Evolutionary conservation across 306 rosid genomes (phyloP).

Genomic region (Echinosophora koreensis): DNA sequence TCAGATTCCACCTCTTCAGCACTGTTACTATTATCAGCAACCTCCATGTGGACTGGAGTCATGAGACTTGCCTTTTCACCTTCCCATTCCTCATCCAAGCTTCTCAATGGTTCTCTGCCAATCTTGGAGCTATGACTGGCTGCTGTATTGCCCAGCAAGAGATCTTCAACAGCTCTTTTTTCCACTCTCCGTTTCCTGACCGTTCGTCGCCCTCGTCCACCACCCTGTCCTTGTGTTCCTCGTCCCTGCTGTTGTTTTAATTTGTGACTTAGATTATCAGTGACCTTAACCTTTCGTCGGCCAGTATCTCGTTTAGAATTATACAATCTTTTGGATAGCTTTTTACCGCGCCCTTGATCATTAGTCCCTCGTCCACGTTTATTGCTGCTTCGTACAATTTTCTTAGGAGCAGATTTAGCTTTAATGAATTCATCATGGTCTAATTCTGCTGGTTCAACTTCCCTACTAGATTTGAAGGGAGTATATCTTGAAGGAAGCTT

Average conservation of each 20-base stretch:
- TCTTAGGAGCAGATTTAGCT: constrained; percentile 59
- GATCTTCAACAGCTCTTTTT: constrained; percentile 74
- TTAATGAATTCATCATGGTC: constrained; percentile 52
- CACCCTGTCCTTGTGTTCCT: constrained; percentile 66
- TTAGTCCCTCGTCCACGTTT: constrained; percentile 78
- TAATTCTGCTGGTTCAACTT: constrained; percentile 57
- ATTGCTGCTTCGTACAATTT: constrained; percentile 59
- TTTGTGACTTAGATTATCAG: constrained; percentile 60
- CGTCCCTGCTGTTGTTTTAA: constrained; percentile 64
- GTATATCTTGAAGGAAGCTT: constrained; percentile 69
- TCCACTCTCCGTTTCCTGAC: constrained; percentile 83
- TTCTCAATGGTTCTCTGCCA: constrained; percentile 69
- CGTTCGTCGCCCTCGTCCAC: constrained; percentile 91
- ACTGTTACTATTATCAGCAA: constrained; percentile 59
- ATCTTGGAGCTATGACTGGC: constrained; percentile 58
- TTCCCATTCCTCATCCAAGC: constrained; percentile 80
- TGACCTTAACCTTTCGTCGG: constrained; percentile 55
- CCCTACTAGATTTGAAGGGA: constrained; percentile 63
- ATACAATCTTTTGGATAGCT: constrained; percentile 58
- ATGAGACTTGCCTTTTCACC: constrained; percentile 59
- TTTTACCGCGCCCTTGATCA: constrained; percentile 78
- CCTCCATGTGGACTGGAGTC: constrained; percentile 58
- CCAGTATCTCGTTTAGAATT: constrained; percentile 57
- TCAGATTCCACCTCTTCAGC: constrained; percentile 84
- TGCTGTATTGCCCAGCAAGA: constrained; percentile 51